These are phyloP conservation scores for Taxawa tesnikishii DNA, from an alignment of 2,329 filamentous ascomycete genomes.

Conservation along the genomic window DNA sequence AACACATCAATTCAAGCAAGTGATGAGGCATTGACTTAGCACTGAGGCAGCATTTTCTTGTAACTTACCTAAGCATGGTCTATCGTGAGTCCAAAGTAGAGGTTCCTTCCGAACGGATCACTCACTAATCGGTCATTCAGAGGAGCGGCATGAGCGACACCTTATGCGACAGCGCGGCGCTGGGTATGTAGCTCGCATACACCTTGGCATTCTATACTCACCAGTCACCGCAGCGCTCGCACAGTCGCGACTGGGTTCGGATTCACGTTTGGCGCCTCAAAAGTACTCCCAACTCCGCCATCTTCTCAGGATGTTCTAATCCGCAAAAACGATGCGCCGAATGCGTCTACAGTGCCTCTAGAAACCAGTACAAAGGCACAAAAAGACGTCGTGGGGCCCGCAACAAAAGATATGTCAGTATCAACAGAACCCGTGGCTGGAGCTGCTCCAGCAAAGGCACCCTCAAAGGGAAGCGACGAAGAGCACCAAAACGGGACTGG, in stretches of 20 bases:
- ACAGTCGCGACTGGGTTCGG: neutral
- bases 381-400: too few relatives aligned
- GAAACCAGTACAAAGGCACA: too few relatives aligned
- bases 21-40: too few relatives aligned
- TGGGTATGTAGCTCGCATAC: too few relatives aligned
- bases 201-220: neutral
- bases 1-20: neutral
- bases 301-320: neutral
- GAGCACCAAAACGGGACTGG: too few relatives aligned
- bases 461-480: too few relatives aligned
- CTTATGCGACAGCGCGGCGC: slow-evolving; percentile 9
- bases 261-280: neutral
- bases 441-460: too few relatives aligned
- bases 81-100: neutral
- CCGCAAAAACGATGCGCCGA: too few relatives aligned
- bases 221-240: neutral
- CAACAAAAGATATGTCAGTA: too few relatives aligned
- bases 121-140: neutral
- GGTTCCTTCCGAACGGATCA: neutral
- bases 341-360: too few relatives aligned
- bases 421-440: too few relatives aligned
- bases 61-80: too few relatives aligned
- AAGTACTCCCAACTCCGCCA: neutral
- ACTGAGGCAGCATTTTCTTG: neutral
- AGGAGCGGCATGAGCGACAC: slow-evolving; percentile 7